Evolutionary conservation across 1,284 basidiomycete species (phyloP).

Genomic region (Ganoderma leucocontextum): DNA sequence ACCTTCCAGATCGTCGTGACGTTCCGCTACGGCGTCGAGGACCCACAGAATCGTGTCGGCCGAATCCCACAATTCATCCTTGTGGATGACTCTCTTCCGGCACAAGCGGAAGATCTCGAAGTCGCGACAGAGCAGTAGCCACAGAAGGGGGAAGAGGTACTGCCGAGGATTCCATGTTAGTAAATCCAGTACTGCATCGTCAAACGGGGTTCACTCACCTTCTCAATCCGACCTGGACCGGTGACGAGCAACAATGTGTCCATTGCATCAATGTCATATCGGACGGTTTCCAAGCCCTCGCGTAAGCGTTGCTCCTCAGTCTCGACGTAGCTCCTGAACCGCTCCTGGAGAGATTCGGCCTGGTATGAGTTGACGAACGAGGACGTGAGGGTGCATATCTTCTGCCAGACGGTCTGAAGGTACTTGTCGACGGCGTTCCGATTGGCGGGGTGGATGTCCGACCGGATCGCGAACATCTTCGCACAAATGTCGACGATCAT

Average conservation of each 20-base stretch:
- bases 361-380: constrained; percentile 20
- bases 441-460: constrained; percentile 31
- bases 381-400: constrained; percentile 12
- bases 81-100: constrained; percentile 31
- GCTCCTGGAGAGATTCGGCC: constrained; percentile 14
- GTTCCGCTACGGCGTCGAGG: constrained; percentile 30
- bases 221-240: constrained; percentile 37
- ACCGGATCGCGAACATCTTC: constrained; percentile 34
- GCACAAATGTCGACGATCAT: constrained; percentile 32
- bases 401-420: constrained; percentile 22
- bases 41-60: constrained; percentile 36
- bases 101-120: constrained; percentile 35
- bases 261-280: constrained; percentile 38
- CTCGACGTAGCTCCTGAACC: constrained; percentile 35
- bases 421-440: constrained; percentile 29
- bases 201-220: background rate
- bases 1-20: constrained; percentile 36
- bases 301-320: constrained; percentile 38
- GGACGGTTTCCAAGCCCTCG: constrained; percentile 30
- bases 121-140: constrained; percentile 37
- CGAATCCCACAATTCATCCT: constrained; percentile 37
- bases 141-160: constrained; percentile 38
- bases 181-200: constrained; percentile 15
- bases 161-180: constrained; percentile 1
- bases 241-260: constrained; percentile 37